Conservation (phyloP, 2,329 filamentous ascomycete species). For the Pestalotiopsis sp. region DNA sequence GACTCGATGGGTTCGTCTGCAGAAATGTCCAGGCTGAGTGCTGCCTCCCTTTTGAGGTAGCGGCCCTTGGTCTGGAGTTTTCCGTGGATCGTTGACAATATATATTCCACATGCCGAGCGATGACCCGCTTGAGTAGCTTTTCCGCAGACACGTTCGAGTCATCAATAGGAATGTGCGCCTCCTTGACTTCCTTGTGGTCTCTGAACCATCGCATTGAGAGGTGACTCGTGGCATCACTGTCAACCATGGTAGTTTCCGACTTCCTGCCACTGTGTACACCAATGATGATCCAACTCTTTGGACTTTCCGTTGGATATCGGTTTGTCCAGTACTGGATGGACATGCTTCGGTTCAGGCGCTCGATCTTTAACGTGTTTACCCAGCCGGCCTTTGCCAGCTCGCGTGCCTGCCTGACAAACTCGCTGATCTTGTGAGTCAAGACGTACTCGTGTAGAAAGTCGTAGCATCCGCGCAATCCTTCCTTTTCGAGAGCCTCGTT, state of each 20-base stretch:
- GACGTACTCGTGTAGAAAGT: constrained; percentile 83
- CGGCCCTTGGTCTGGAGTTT: constrained; percentile 63
- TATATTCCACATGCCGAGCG: constrained; percentile 72
- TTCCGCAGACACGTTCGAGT: constrained; percentile 72
- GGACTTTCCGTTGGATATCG: constrained; percentile 57
- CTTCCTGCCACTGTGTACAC: constrained; percentile 70
- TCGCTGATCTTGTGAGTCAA: constrained; percentile 90
- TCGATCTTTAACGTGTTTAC: constrained; percentile 78
- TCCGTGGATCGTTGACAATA: constrained; percentile 68
- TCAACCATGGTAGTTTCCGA: constrained; percentile 38
- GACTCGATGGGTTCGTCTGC: constrained; percentile 68
- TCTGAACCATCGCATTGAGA: constrained; percentile 81
- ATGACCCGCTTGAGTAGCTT: constrained; percentile 73
- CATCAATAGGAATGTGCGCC: constrained; percentile 68
- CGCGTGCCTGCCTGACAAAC: constrained; percentile 74
- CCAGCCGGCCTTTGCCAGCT: constrained; percentile 74
- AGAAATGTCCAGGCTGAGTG: constrained; percentile 61
- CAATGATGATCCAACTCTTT: constrained; percentile 92
- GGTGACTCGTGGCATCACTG: constrained; percentile 50
- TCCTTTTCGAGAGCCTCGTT: constrained; percentile 73
- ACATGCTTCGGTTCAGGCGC: constrained; percentile 76
- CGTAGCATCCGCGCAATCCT: constrained; percentile 80
- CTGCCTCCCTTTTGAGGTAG: constrained; percentile 62
- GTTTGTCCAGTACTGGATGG: constrained; percentile 88
- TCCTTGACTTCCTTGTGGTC: constrained; percentile 76